These are phyloP conservation scores for Scheffersomyces titani DNA, from an alignment of 1,139 yeast genomes.

Conservation along the genomic window DNA sequence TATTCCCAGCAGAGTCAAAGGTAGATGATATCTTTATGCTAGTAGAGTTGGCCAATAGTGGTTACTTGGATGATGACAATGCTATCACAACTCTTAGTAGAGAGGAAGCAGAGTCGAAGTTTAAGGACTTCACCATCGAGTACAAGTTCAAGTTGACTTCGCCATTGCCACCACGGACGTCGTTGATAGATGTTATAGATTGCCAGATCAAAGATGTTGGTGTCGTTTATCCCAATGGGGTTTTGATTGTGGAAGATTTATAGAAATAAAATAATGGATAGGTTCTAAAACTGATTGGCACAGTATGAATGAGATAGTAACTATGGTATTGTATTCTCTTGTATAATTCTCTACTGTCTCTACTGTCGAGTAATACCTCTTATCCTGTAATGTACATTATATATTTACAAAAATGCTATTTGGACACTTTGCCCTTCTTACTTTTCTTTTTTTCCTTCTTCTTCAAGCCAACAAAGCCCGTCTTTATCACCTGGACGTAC, in stretches of 20 bases:
- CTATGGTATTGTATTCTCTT: not conserved
- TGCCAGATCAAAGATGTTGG: conserved; percentile 29
- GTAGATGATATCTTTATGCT: conserved; percentile 62
- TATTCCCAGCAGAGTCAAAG: conserved; percentile 45
- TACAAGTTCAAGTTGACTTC: conserved; percentile 37
- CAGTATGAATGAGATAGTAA: not conserved
- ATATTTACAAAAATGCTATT: conserved; percentile 8
- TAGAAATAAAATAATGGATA: conserved; percentile 5
- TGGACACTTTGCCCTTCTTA: conserved; percentile 38
- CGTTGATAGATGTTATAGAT: conserved; percentile 25
- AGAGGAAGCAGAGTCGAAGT: conserved; percentile 19
- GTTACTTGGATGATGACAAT: conserved; percentile 29
- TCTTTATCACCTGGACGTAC: conserved; percentile 63
- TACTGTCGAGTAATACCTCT: not conserved
- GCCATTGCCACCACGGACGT: conserved; percentile 42
- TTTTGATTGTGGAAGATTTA: conserved; percentile 38
- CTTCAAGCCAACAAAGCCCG: conserved; percentile 59
- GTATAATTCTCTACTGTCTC: not conserved
- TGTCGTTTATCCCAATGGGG: conserved; percentile 45
- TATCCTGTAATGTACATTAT: not conserved
- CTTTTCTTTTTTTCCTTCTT: conserved; percentile 67
- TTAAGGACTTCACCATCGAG: conserved; percentile 24
- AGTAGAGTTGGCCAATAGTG: conserved; percentile 45
- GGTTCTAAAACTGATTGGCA: not conserved
- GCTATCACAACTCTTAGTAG: conserved; percentile 14